phyloP scores from a whole-genome alignment of 768 basidiomycete species.

The Leccinum uliginosum region DNA sequence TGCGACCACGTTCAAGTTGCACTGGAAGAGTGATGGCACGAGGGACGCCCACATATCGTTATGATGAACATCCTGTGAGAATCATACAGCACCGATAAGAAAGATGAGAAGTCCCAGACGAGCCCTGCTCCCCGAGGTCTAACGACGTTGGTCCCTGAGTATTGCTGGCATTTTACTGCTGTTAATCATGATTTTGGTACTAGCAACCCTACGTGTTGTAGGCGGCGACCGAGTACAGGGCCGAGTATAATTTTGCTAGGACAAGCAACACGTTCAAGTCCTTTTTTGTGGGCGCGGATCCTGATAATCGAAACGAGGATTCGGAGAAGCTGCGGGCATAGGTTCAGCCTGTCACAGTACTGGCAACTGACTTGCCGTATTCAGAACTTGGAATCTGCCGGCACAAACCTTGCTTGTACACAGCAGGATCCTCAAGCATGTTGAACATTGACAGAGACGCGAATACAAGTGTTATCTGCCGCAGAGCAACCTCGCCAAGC shows the following conservation, averaged over 20 bases:
- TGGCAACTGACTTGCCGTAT: too few relatives aligned
- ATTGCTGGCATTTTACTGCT: too few relatives aligned
- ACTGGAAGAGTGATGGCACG: not conserved
- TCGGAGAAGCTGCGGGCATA: not conserved
- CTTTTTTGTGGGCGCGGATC: constrained; percentile 9
- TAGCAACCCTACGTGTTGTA: too few relatives aligned
- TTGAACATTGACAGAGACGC: too few relatives aligned
- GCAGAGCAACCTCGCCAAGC: too few relatives aligned
- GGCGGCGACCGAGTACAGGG: not conserved
- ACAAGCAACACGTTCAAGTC: not conserved
- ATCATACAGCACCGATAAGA: not conserved
- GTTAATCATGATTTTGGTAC: not conserved
- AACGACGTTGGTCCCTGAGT: not conserved
- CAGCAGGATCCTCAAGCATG: too few relatives aligned
- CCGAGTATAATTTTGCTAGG: not conserved
- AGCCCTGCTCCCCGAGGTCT: not conserved
- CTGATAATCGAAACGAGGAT: not conserved
- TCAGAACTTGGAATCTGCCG: too few relatives aligned
- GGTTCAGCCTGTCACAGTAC: too few relatives aligned
- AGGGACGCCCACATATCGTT: not conserved
- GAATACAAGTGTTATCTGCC: too few relatives aligned
- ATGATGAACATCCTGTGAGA: constrained; percentile 2
- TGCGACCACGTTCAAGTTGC: not conserved
- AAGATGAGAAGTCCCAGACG: not conserved
- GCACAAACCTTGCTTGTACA: too few relatives aligned